phyloP scores from a whole-genome alignment of 2,329 filamentous ascomycete species.

The Fusarium fujikuroi region DNA sequence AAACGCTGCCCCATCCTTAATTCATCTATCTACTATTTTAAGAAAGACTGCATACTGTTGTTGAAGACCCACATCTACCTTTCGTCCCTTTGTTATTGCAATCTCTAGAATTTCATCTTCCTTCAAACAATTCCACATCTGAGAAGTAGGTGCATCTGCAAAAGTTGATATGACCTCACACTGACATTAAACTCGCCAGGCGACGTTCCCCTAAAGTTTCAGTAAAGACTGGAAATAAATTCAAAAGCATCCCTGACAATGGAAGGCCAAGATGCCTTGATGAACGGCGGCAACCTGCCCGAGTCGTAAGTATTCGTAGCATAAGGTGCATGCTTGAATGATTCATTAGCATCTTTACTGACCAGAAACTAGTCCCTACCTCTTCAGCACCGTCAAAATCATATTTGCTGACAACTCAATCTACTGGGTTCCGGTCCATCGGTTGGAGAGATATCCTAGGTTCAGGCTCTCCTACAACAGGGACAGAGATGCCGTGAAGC shows the following conservation, averaged over 20 bases:
- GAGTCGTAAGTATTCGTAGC: not conserved
- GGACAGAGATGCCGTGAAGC: not conserved
- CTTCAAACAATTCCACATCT: not conserved
- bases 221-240: no score
- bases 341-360: not conserved
- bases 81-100: not conserved
- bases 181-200: not conserved
- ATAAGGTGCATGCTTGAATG: not conserved
- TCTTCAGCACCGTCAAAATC: not conserved
- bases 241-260: not conserved
- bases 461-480: not conserved
- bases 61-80: not conserved
- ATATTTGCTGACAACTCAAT: not conserved
- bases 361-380: not conserved
- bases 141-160: not conserved
- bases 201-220: rapidly evolving
- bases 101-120: not conserved
- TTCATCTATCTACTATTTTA: not conserved
- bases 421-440: not conserved
- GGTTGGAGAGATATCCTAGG: not conserved
- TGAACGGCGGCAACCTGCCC: not conserved
- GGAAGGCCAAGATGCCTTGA: not conserved
- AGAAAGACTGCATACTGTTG: not conserved
- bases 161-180: no score
- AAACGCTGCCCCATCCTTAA: not conserved